Evolutionary conservation across 2,329 filamentous ascomycete species (phyloP), one percentile per base, ranked within the genome.

Genomic region (Pezizomycotina sp.): DNA sequence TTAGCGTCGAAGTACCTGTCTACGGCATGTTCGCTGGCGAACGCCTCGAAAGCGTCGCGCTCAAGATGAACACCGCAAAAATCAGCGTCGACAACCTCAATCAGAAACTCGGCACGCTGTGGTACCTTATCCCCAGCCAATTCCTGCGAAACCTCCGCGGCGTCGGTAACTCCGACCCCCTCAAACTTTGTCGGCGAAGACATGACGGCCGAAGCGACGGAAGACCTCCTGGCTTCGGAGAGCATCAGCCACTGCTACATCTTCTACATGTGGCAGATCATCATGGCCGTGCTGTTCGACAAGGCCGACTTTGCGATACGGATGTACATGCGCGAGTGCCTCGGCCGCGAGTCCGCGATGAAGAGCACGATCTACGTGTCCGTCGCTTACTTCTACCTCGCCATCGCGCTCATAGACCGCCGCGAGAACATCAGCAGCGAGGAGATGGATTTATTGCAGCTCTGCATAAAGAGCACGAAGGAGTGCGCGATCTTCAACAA

Each of bases 21-120:
- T 52, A 49, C 31, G 48, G 47, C 13, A 52, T 52, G 50, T 37
- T 52, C 12, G 46, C 42, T 29, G 50, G 50, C 4, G 48, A 51
- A 27, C 40, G 43, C 21, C 38, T 52, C 5, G 40, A 45, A 7
- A 31, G 33, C 2, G 45, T 51, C 16, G 42, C 45, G 8, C 27
- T 36, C 4, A 51, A 51, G 27, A 50, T 52, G 50, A 43, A 44
- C 16, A 43, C 43, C 3, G 46, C 44, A 13, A 50, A 49, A 22
- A 45, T 48, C 3, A 48, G 39, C 4, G 49, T 50, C 19, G 41
- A 45, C 23, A 42, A 43, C 20, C 49, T 47, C 19, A 50, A 51
- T 26, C 49, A 52, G 26, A 42, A 46, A 31, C 45, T 46, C 20
- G 50, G 50, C 13, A 47, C 48, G 38, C 51, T 48, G 50, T 52